Evolutionary conservation across 495 filamentous ascomycete genomes (phyloP), one percentile per base, ranked within the genome.

Genomic region (Patellaria atrata): DNA sequence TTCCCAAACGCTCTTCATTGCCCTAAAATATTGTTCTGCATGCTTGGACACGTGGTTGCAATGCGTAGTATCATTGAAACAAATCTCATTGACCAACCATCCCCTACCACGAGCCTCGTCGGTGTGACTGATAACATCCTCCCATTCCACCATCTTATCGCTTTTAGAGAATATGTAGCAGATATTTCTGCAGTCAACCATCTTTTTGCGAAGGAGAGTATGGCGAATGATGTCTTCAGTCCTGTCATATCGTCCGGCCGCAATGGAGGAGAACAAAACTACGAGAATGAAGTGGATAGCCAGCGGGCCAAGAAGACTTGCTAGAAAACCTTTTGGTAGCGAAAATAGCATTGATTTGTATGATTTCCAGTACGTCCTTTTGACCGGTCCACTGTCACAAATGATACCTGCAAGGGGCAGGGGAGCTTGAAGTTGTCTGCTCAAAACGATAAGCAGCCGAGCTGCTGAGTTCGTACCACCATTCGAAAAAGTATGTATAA

Each of bases 391-490:
- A 22, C 28, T 33, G 29, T 40, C 37, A 16, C 25, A 30, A 10
- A 33, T 33, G 2, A 40, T 7, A 5, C 37, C 37, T 7, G 20
- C 20, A 13, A 40, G n/a, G 3, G 37, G 37, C 16, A 33, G 4
- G 1, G 37, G 37, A 3, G 20, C 13, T 11, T n/a, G 8, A 4
- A 23, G 27, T n/a, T 40, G 3, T 4, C 15, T 4, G 16, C 20
- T 18, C 6, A 40, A 16, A 3, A 33, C 20, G 5, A n/a, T 29
- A 3, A 40, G 24, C 2, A 40, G 27, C 2, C 33, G 27, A 6
- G 37, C 26, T 11, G 19, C 29, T 5, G 37, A 40, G 15, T 31
- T 40, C 10, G 20, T 17, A 11, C 37, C 37, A 10, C 37, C 37
- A 16, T 31, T 26, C 9, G 37, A 40, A 22, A 40, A 32, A 2